phyloP scores from a whole-genome alignment of 208 protist genomes.

The Endotrypanum monterogeii region DNA sequence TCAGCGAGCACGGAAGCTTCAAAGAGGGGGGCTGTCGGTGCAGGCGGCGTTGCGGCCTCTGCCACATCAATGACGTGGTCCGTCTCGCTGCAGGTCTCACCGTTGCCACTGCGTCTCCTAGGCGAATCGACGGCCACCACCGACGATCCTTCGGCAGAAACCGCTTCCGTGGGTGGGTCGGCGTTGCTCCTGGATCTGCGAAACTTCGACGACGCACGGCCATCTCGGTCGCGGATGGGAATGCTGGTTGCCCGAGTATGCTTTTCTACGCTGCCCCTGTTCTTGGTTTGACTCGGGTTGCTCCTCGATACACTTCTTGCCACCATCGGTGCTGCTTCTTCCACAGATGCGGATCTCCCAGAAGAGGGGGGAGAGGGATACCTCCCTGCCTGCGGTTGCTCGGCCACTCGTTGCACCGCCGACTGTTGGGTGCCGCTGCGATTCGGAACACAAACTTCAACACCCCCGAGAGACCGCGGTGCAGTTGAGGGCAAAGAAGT shows the following conservation, averaged over 20 bases:
- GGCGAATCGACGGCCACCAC: not conserved
- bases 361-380: not conserved
- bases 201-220: not conserved
- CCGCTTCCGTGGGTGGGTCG: not conserved
- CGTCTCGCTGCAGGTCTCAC: not conserved
- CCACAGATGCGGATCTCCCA: not conserved
- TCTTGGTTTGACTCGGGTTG: not conserved
- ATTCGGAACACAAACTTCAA: not conserved
- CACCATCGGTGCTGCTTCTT: no score
- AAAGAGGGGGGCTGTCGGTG: not conserved
- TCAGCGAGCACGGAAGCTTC: not conserved
- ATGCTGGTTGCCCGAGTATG: not conserved
- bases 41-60: not conserved
- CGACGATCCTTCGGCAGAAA: not conserved
- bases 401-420: not conserved
- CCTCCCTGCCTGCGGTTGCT: not conserved
- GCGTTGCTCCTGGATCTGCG: not conserved
- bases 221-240: not conserved
- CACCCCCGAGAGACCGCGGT: not conserved
- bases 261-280: not conserved
- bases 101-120: not conserved
- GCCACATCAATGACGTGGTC: not conserved
- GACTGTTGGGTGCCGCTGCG: not conserved
- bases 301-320: not conserved
- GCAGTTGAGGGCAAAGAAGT: not conserved